phyloP scores from a whole-genome alignment of 495 filamentous ascomycete genomes.

The Xylaria grammica region DNA sequence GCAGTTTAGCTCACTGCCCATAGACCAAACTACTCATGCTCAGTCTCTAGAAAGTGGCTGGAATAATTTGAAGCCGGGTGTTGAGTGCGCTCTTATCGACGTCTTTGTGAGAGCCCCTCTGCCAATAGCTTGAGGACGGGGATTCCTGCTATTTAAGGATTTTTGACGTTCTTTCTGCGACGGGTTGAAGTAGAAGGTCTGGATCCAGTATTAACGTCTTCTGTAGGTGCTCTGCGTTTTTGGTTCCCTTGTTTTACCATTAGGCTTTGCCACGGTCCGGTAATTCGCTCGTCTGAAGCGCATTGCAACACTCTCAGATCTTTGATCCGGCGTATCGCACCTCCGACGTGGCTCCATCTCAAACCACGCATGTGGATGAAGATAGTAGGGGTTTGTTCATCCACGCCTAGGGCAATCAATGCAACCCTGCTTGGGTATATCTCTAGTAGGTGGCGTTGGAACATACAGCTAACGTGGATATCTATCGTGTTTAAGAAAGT shows the following conservation, averaged over 20 bases:
- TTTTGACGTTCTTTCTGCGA: too few relatives aligned
- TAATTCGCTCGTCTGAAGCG: constrained; percentile 9
- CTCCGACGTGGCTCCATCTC: constrained; percentile 7
- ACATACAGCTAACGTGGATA: constrained; percentile 13
- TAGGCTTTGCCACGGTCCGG: neutral
- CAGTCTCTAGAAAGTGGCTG: too few relatives aligned
- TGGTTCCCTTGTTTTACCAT: neutral
- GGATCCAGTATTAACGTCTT: too few relatives aligned
- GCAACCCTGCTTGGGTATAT: constrained; percentile 5
- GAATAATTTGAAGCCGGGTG: too few relatives aligned
- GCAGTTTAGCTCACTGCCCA: too few relatives aligned
- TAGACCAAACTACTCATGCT: too few relatives aligned
- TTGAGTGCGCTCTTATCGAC: too few relatives aligned
- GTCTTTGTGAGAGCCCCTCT: too few relatives aligned
- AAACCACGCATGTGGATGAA: constrained; percentile 8
- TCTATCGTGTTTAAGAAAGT: constrained; percentile 12
- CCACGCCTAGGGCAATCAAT: neutral
- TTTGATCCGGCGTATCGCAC: neutral
- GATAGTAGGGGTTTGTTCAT: constrained; percentile 5
- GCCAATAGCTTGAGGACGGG: too few relatives aligned
- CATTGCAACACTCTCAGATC: constrained; percentile 11
- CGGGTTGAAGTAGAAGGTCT: too few relatives aligned
- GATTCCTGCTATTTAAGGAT: too few relatives aligned
- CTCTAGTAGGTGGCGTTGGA: constrained; percentile 16
- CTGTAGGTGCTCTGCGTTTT: neutral